Conservation (phyloP, 2,329 filamentous ascomycete species). For the Xylaria digitata region DNA sequence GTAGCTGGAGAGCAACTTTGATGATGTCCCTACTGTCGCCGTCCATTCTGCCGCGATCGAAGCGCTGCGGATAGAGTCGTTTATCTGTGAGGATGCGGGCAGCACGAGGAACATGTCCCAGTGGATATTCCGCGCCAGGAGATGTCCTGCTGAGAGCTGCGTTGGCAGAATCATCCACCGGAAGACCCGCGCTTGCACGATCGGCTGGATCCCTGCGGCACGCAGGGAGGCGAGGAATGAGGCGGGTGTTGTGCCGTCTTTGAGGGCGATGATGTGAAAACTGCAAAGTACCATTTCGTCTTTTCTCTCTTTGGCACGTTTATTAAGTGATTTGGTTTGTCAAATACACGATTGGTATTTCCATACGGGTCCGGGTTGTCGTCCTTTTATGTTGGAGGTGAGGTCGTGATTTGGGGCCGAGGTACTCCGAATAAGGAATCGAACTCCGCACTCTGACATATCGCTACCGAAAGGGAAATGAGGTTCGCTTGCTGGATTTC, state of each 20-base stretch:
- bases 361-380: too few species aligned
- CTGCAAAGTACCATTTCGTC: constrained; percentile 44
- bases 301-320: background rate
- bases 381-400: background rate
- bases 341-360: too few species aligned
- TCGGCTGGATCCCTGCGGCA: constrained; percentile 36
- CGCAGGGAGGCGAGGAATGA: constrained; percentile 42
- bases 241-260: constrained; percentile 29
- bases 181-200: constrained; percentile 42
- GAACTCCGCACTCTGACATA: constrained; percentile 13
- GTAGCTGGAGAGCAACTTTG: constrained; percentile 39
- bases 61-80: constrained; percentile 1
- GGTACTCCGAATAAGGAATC: constrained; percentile 16
- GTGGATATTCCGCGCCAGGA: constrained; percentile 42
- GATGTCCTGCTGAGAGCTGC: constrained; percentile 38
- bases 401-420: constrained; percentile 4
- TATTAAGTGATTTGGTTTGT: background rate
- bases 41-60: constrained; percentile 39
- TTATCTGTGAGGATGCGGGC: constrained; percentile 11
- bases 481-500: background rate
- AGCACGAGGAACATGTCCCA: constrained; percentile 45
- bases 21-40: constrained; percentile 40
- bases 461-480: background rate
- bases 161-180: constrained; percentile 46
- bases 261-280: constrained; percentile 44